phyloP scores from a whole-genome alignment of 768 basidiomycete genomes.

The Chalciporus sphaerocephalus region DNA sequence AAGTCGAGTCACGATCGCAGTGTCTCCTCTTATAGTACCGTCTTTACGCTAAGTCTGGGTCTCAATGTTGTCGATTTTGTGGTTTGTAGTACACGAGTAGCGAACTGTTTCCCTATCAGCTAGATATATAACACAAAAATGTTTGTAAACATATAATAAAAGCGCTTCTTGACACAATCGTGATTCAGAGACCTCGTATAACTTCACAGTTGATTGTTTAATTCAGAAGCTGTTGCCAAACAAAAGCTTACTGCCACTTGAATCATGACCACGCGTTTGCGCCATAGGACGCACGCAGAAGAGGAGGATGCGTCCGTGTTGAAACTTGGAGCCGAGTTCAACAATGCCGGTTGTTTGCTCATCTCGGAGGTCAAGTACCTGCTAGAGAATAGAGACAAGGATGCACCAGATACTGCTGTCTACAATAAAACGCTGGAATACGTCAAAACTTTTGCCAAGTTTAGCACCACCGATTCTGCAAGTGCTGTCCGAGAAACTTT shows the following conservation, averaged over 20 bases:
- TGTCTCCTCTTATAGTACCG: conserved; percentile 5
- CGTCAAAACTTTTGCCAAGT: conserved; percentile 87
- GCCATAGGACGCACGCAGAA: conserved; percentile 62
- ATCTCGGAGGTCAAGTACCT: conserved; percentile 92
- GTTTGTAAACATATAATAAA: conserved; percentile 37
- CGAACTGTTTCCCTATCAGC: conserved; percentile 23
- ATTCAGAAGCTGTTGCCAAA: conserved; percentile 35
- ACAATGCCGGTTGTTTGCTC: conserved; percentile 84
- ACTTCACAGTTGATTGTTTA: conserved; percentile 13
- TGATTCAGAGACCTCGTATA: no score
- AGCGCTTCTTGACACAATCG: conserved; percentile 8
- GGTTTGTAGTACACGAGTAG: conserved; percentile 22
- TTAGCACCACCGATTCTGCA: conserved; percentile 79
- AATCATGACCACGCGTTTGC: conserved; percentile 52
- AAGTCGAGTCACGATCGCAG: conserved; percentile 10
- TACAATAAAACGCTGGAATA: conserved; percentile 93
- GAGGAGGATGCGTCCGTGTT: conserved; percentile 84
- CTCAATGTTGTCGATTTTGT: conserved; percentile 25
- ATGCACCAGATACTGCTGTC: conserved; percentile 82
- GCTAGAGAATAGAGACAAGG: conserved; percentile 81
- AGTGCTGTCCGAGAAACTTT: conserved; percentile 83
- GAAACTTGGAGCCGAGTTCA: conserved; percentile 84
- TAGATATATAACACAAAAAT: conserved; percentile 35
- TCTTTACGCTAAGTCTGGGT: conserved; percentile 28
- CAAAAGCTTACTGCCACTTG: conserved; percentile 46